Conservation (phyloP, 2,329 filamentous ascomycete genomes). For the Beauveria asiatica region DNA sequence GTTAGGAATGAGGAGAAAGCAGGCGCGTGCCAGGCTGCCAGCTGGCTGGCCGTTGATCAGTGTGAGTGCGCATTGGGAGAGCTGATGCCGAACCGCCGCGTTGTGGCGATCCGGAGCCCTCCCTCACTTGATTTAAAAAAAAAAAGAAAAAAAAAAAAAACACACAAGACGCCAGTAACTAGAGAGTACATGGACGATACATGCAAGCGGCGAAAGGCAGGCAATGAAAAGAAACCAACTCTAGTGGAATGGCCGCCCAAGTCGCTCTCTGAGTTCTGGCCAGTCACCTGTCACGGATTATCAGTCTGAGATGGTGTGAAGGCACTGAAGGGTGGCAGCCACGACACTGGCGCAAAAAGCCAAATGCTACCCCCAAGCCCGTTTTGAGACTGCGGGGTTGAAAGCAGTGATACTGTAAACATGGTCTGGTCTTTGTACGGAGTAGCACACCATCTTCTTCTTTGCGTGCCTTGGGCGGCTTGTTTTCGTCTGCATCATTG, state of each 20-base stretch:
- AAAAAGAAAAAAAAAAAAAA: no score
- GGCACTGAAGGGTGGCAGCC: constrained; percentile 10
- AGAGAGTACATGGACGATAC: constrained; percentile 5
- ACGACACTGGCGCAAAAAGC: constrained; percentile 2
- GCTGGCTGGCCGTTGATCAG: not conserved
- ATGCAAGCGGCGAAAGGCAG: not conserved
- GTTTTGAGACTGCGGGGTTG: constrained; percentile 10
- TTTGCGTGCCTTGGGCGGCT: not conserved
- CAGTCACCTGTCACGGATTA: constrained; percentile 9
- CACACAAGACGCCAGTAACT: not conserved
- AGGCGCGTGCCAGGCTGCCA: constrained; percentile 2
- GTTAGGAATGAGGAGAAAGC: constrained; percentile 6
- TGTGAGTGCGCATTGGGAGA: constrained; percentile 3
- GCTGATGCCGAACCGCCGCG: constrained; percentile 8
- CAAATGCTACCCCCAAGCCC: constrained; percentile 4
- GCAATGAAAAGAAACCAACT: not conserved
- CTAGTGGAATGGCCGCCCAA: not conserved
- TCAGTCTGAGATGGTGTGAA: constrained; percentile 4
- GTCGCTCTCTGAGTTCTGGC: not conserved
- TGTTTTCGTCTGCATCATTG: not conserved
- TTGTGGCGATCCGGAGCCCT: not conserved
- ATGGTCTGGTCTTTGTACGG: no score
- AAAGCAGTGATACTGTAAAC: not conserved
- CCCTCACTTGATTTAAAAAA: not conserved
- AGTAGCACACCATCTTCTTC: not conserved